Base-by-base conservation (phyloP, 495 filamentous ascomycete species). In the Apiosordaria backusii region DNA sequence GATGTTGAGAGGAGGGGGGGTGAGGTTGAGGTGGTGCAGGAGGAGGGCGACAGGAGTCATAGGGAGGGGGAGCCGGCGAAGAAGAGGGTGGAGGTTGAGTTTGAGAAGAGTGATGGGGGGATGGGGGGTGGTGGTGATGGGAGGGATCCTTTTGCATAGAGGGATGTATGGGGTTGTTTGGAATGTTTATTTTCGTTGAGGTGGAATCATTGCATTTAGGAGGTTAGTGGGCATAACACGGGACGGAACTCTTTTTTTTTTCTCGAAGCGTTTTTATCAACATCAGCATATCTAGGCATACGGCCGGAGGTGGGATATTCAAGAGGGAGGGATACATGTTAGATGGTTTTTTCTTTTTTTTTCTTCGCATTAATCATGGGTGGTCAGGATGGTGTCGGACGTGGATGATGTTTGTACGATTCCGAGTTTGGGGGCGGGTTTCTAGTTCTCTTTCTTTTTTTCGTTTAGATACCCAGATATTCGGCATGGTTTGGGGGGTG, bases 61-160 rank as follows among this genome's bases (percentile, higher is more conserved):
- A 67, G 70, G 35, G 71, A 68, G 22, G 66, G 70, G n/a, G 77
- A 81, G 67, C 79, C 75, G 16, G 77, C 80, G 45, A 75, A 77
- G 27, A 82, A 83, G 80, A 76, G 80, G 70, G 71, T 81, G 35
- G 81, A 81, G 67, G 76, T 81, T 68, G 77, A 61, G 59, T 61
- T 61, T 40, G 59, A 61, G 25, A 61, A 59, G 57, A 26, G 24
- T 25, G 22, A 27, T 4, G 57, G 6, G 5, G 53, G 22, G 53
- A 21, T 55, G n/a, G n/a, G n/a, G n/a, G n/a, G n/a, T n/a, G n/a
- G n/a, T n/a, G n/a, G 24, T 25, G 22, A 27, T 4, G 57, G 53
- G 10, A 21, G 18, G 57, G 57, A 78, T 57, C 79, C 69, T 58
- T 79, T 71, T 64, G 50, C 70, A 40, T 72, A 73, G 60, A 67